These are phyloP conservation scores for Microcyclospora tardicrescens DNA, from an alignment of 2,329 filamentous ascomycete genomes.

Conservation along the genomic window DNA sequence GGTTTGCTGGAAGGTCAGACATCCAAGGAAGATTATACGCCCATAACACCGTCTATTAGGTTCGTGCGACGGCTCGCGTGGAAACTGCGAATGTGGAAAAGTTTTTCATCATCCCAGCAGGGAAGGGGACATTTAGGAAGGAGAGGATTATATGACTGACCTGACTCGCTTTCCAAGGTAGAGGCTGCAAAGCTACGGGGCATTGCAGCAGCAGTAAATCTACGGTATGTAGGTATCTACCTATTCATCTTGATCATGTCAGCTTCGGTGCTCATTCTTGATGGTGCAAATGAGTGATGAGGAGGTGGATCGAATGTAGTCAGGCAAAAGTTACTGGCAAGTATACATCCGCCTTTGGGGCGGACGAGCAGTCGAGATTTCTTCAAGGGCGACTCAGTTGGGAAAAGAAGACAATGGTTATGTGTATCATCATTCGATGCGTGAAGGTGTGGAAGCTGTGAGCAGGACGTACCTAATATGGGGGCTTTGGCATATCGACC, in stretches of 20 bases:
- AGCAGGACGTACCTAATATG: neutral
- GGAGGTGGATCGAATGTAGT: conserved; percentile 25
- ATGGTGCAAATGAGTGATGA: neutral
- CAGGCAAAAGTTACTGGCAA: conserved; percentile 84
- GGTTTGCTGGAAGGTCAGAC: conserved; percentile 17
- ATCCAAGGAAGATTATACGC: conserved; percentile 30
- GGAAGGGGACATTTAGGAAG: conserved; percentile 2
- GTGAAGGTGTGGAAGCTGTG: neutral
- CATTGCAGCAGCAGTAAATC: no score
- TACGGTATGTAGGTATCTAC: no score
- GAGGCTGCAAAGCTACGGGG: no score
- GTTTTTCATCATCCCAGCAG: conserved; percentile 26
- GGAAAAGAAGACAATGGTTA: conserved; percentile 70
- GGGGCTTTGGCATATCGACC: neutral
- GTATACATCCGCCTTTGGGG: conserved; percentile 61
- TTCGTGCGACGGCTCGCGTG: conserved; percentile 44
- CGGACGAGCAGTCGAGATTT: conserved; percentile 56
- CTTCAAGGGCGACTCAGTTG: conserved; percentile 80
- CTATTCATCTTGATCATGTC: no score
- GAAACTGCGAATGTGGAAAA: conserved; percentile 78
- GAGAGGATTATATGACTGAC: conserved; percentile 4
- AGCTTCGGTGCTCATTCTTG: neutral
- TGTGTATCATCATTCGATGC: conserved; percentile 56
- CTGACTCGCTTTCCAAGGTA: neutral
- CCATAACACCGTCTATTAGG: conserved; percentile 26